phyloP scores from a whole-genome alignment of 179 eudicot species.

The Vitellaria paradoxa region DNA sequence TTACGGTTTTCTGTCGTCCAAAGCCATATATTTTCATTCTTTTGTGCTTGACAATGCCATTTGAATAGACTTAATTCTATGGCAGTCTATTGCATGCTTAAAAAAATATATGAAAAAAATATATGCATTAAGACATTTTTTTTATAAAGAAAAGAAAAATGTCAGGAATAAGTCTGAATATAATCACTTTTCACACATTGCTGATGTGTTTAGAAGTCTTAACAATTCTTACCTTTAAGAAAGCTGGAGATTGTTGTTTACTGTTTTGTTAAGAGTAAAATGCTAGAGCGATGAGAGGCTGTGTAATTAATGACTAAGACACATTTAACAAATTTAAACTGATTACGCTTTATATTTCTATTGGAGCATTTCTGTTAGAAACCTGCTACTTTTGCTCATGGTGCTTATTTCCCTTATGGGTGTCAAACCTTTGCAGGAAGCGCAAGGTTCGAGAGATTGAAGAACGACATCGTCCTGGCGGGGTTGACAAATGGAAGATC shows the following conservation, averaged over 20 bases:
- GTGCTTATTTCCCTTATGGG: neutral
- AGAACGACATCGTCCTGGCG: constrained; percentile 54
- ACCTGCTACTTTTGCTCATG: neutral
- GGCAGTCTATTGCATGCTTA: too few species aligned
- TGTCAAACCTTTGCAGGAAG: constrained; percentile 46
- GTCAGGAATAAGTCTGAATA: neutral
- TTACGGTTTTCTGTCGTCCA: neutral
- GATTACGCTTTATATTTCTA: too few species aligned
- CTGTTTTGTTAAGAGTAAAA: too few species aligned
- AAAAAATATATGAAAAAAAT: too few species aligned
- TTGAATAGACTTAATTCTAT: neutral
- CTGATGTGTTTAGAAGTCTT: too few species aligned
- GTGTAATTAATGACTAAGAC: neutral
- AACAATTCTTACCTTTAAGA: too few species aligned
- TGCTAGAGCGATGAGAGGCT: too few species aligned
- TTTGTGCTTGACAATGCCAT: neutral
- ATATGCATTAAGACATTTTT: too few species aligned
- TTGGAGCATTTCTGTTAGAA: neutral
- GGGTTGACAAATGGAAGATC: constrained; percentile 73
- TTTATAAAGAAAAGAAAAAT: neutral
- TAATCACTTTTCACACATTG: too few species aligned
- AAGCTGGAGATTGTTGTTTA: too few species aligned
- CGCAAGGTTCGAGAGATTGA: constrained; percentile 87
- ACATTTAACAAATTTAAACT: neutral
- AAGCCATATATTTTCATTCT: neutral